phyloP scores from a whole-genome alignment of 495 filamentous ascomycete genomes.

The Daldinia loculata region DNA sequence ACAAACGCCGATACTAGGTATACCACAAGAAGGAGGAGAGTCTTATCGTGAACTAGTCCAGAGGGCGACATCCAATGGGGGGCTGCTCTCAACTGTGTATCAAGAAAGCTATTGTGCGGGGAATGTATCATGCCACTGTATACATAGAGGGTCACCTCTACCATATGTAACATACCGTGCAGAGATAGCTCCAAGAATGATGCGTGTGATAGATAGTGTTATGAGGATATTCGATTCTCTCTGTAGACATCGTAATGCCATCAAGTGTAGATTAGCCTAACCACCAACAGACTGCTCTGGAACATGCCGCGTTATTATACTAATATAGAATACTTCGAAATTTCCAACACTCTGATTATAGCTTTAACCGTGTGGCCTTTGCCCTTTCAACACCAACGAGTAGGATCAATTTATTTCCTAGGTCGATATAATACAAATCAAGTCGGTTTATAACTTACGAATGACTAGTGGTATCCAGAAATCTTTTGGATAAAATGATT shows the following conservation, averaged over 20 bases:
- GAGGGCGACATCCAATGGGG: neutral
- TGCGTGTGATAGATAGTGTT: neutral
- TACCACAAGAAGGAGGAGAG: conserved; percentile 34
- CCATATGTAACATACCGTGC: conserved; percentile 29
- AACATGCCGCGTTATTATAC: neutral
- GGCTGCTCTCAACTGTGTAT: neutral
- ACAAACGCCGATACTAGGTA: conserved; percentile 16
- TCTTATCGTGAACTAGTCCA: conserved; percentile 18
- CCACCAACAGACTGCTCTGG: conserved; percentile 4
- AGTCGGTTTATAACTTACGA: neutral
- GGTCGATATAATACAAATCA: neutral
- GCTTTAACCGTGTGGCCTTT: neutral
- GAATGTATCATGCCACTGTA: conserved; percentile 1
- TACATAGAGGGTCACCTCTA: neutral
- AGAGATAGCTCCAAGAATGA: conserved; percentile 12
- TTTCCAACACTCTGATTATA: neutral
- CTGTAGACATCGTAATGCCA: neutral
- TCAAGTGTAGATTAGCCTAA: conserved; percentile 18
- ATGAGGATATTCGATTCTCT: neutral
- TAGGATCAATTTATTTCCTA: neutral
- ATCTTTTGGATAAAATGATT: neutral
- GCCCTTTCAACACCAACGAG: neutral
- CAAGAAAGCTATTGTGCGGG: conserved; percentile 17
- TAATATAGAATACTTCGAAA: neutral
- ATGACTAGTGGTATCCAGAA: neutral